phyloP scores from a whole-genome alignment of 306 rosid genomes.

The Chamaecrista fasciculata region DNA sequence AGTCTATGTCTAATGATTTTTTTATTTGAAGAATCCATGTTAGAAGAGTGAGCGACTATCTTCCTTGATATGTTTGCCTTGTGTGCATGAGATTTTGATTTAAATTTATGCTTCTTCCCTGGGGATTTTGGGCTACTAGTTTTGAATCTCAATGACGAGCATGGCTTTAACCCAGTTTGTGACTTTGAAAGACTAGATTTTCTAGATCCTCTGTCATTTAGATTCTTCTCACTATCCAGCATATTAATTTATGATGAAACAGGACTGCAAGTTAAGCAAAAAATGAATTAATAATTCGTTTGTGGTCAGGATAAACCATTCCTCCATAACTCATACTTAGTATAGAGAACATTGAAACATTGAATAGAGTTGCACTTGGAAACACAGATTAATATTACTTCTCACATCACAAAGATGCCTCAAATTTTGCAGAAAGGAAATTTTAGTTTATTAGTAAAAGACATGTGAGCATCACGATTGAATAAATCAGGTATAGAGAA shows the following conservation, averaged over 20 bases:
- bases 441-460: background rate
- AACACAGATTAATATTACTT: conserved; percentile 3
- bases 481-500: background rate
- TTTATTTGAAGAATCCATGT: conserved; percentile 39
- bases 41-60: conserved; percentile 31
- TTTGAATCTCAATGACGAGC: conserved; percentile 36
- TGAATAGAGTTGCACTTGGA: background rate
- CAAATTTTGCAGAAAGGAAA: background rate
- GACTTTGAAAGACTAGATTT: conserved; percentile 38
- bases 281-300: background rate
- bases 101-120: conserved; percentile 44
- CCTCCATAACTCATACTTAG: conserved; percentile 6
- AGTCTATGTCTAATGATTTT: conserved; percentile 28
- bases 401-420: background rate
- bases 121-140: conserved; percentile 37
- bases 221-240: conserved; percentile 50
- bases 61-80: conserved; percentile 40
- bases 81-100: conserved; percentile 38
- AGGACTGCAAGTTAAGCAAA: conserved; percentile 34
- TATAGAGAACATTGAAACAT: background rate
- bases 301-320: background rate
- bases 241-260: conserved; percentile 42
- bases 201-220: conserved; percentile 40
- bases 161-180: conserved; percentile 39
- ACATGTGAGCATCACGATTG: background rate